A percentile compares a stretch with the other conserved stretches of the same genome.
Evolutionary conservation across 2,329 filamentous ascomycete genomes (phyloP).

Genomic region (Epichloe sylvatica): DNA sequence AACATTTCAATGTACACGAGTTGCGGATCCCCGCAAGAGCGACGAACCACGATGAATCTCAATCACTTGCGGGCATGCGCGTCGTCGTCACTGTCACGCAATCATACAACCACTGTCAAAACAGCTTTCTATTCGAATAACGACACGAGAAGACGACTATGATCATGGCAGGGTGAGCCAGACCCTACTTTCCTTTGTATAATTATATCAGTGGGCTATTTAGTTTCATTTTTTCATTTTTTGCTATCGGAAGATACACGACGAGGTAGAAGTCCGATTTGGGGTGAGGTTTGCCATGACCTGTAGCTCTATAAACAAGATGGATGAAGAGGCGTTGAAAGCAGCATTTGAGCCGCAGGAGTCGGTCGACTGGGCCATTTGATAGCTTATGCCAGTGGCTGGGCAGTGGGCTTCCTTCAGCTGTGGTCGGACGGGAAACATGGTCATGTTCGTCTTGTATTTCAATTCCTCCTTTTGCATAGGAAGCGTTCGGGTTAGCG

Average conservation of each 20-base stretch:
- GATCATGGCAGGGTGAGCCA: conserved; percentile 5
- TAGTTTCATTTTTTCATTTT: neutral
- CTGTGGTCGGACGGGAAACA: neutral
- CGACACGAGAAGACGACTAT: conserved; percentile 9
- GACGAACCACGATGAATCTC: neutral
- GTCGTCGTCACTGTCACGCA: neutral
- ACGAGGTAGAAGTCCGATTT: neutral
- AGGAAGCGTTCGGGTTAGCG: conserved; percentile 1
- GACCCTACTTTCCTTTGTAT: conserved; percentile 8
- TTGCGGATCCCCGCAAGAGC: neutral
- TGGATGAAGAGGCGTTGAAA: neutral
- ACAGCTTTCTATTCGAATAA: conserved; percentile 6
- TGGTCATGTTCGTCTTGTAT: neutral
- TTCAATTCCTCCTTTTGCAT: conserved; percentile 3
- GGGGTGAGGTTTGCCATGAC: neutral
- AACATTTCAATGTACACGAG: neutral
- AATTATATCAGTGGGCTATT: conserved; percentile 1
- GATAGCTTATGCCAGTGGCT: neutral
- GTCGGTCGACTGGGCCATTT: neutral
- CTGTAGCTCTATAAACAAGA: neutral
- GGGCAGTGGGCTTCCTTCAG: neutral
- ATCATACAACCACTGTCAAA: conserved; percentile 7
- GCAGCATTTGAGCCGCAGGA: neutral
- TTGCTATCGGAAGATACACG: neutral
- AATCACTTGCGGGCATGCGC: neutral